Conservation (phyloP, 306 rosid genomes). For the Fragaria ananassa region DNA sequence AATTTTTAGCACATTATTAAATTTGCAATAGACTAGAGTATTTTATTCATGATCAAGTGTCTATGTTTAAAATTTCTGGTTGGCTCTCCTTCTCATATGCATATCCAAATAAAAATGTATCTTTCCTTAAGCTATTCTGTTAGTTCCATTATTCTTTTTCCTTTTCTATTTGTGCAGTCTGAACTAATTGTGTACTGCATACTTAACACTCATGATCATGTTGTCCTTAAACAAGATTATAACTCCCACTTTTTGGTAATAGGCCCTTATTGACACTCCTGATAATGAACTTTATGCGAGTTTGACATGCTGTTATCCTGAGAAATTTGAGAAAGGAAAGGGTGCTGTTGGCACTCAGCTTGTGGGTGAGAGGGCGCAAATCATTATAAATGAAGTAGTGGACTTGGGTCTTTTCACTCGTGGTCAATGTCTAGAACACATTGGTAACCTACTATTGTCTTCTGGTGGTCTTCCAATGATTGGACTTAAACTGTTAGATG, state of each 20-base stretch:
- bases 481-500: conserved; percentile 12
- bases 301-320: conserved; percentile 65
- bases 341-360: conserved; percentile 88
- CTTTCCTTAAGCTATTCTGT: background rate
- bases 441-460: conserved; percentile 47
- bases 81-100: background rate
- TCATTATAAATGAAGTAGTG: conserved; percentile 77
- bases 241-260: conserved; percentile 14
- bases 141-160: background rate
- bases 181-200: background rate
- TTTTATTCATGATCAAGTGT: background rate
- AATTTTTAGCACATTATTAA: background rate
- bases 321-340: conserved; percentile 58
- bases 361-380: conserved; percentile 79
- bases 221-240: background rate
- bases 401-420: conserved; percentile 57
- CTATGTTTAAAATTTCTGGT: background rate
- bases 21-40: background rate
- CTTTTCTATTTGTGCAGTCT: background rate
- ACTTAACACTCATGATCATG: background rate
- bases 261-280: conserved; percentile 78
- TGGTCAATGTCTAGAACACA: conserved; percentile 66
- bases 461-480: conserved; percentile 15
- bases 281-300: conserved; percentile 70
- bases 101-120: background rate